A percentile compares a stretch with the other conserved stretches of the same genome.
Evolutionary conservation across 2,329 filamentous ascomycete species (phyloP).

Genomic region (Colletotrichum sp.): DNA sequence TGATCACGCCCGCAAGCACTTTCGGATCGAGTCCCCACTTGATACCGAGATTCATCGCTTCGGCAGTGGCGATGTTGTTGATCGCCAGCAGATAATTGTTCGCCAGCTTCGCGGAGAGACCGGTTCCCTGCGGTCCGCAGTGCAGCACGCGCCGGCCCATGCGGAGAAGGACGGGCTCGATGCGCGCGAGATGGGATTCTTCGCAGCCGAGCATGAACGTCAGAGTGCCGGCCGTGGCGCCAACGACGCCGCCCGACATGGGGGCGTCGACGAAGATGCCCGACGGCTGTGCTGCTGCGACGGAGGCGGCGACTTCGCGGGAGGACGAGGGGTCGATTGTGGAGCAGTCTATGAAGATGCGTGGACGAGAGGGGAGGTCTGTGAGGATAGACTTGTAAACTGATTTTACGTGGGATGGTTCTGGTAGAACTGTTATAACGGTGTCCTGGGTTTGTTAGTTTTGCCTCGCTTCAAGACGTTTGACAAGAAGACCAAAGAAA

Average conservation of each 20-base stretch:
- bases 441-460: slow-evolving; percentile 65
- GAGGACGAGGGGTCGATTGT: slow-evolving; percentile 94
- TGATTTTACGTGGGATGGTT: slow-evolving; percentile 83
- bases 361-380: slow-evolving; percentile 57
- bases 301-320: slow-evolving; percentile 73
- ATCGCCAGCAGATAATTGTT: slow-evolving; percentile 97
- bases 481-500: slow-evolving; percentile 55
- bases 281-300: slow-evolving; percentile 56
- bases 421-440: slow-evolving; percentile 87
- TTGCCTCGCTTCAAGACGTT: slow-evolving; percentile 20
- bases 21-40: slow-evolving; percentile 63
- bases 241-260: slow-evolving; percentile 96
- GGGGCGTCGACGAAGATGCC: slow-evolving; percentile 88
- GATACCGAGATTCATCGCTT: slow-evolving; percentile 71
- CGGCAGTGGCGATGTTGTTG: slow-evolving; percentile 79
- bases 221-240: slow-evolving; percentile 83
- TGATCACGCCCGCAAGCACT: slow-evolving; percentile 84
- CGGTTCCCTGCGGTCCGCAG: slow-evolving; percentile 83
- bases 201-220: slow-evolving; percentile 94
- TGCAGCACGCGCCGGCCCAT: slow-evolving; percentile 91
- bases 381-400: slow-evolving; percentile 81
- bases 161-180: slow-evolving; percentile 72
- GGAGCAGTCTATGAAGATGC: slow-evolving; percentile 93
- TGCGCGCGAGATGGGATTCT: slow-evolving; percentile 62
- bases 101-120: slow-evolving; percentile 89